Conservation (phyloP, 768 basidiomycete species). For the Pisolithus albus region DNA sequence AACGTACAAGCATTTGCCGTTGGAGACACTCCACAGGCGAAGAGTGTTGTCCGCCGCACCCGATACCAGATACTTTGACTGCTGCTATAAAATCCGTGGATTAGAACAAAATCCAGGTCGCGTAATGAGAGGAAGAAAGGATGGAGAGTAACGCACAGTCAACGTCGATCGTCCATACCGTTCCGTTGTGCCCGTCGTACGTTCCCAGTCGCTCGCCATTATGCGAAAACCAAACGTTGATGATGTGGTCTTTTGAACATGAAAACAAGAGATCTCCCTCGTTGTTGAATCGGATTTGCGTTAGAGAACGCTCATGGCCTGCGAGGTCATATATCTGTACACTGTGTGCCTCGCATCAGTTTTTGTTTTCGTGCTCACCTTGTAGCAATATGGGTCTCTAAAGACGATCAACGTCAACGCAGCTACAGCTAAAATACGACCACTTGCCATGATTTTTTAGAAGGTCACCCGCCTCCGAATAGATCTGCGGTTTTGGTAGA, state of each 20-base stretch:
- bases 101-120: background rate
- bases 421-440: background rate
- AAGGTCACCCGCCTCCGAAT: background rate
- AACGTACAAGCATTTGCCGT: constrained; percentile 85
- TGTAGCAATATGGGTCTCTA: constrained; percentile 72
- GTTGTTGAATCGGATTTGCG: constrained; percentile 94
- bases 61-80: constrained; percentile 81
- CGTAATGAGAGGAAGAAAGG: background rate
- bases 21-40: constrained; percentile 82
- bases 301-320: constrained; percentile 97
- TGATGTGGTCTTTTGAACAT: constrained; percentile 89
- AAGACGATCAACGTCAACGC: background rate
- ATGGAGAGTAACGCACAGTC: constrained; percentile 63
- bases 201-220: constrained; percentile 97
- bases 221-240: constrained; percentile 96
- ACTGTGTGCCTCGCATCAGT: background rate
- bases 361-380: constrained; percentile 38
- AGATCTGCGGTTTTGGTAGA: background rate
- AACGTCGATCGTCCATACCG: constrained; percentile 94
- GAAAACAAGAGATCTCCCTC: constrained; percentile 97
- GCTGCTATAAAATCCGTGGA: constrained; percentile 40
- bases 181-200: constrained; percentile 92
- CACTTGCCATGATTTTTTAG: constrained; percentile 1
- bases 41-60: constrained; percentile 94
- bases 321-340: constrained; percentile 13